Evolutionary conservation across 148 eudicot species (phyloP), one percentile per base, ranked within the genome.

Genomic region (Talinum fruticosum): DNA sequence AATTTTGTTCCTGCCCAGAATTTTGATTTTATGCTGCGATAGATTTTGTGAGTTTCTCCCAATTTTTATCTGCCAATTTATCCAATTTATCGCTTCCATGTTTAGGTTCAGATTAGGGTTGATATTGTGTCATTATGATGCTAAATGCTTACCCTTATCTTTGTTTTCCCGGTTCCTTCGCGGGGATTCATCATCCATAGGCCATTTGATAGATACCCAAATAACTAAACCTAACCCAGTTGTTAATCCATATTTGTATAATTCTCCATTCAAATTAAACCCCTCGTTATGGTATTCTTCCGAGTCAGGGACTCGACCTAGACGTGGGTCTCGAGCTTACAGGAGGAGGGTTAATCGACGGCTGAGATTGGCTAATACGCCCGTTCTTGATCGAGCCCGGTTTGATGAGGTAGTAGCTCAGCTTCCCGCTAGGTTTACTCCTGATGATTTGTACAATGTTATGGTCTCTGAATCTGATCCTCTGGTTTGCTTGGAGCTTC

Each of bases 371-470:
- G 87, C 90, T 0, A 76, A 84, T 12, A 87, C 86, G 74, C 96
- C 88, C 21, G 86, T 88, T 38, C 86, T 94, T 8, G 69, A 95
- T 74, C 87, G 84, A 84, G 65, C 84, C 53, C 85, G 64, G 69
- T 89, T 95, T 66, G 70, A 86, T n/a, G 77, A 45, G 71, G 87
- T 82, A 19, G 76, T 86, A 30, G 82, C 94, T 10, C 80, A 84
- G 41, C 96, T 95, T 62, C 87, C 93, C 28, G 89, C 97, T 15
- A 87, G 98, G 75, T 95, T 92, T 82, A 82, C 84, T 28, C 86
- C 96, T 21, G 87, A 87, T 76, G 96, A 94, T 76, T 84, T 94
- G 69, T 83, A 84, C 45, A 47, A 83, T 75, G 84, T 83, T 70
- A 85, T 94, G 57, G 75, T 68, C 65, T 76, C 69, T 28, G 85